Conservation (phyloP, 768 basidiomycete genomes). For the Imleria badia region DNA sequence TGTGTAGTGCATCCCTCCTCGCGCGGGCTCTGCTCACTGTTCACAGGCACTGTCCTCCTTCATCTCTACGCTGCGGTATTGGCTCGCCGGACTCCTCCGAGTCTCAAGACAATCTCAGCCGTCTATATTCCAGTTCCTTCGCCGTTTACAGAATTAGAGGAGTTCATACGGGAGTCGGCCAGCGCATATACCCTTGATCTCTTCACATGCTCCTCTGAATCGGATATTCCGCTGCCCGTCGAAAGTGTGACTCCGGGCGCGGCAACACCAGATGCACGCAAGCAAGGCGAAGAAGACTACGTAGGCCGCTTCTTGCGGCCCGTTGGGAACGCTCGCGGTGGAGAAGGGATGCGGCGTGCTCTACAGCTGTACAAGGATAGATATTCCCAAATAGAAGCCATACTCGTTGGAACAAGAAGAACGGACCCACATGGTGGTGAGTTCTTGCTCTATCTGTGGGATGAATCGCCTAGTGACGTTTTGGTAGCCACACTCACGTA, state of each 20-base stretch:
- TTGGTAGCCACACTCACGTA: slow-evolving; percentile 66
- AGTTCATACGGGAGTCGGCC: slow-evolving; percentile 70
- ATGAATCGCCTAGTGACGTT: neutral
- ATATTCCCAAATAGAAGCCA: slow-evolving; percentile 69
- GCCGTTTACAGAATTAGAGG: slow-evolving; percentile 81
- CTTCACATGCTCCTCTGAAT: slow-evolving; percentile 36
- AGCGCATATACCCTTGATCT: slow-evolving; percentile 74
- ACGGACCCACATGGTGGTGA: slow-evolving; percentile 93
- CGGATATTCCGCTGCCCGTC: slow-evolving; percentile 45
- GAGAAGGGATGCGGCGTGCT: slow-evolving; percentile 77
- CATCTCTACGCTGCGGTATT: slow-evolving; percentile 83
- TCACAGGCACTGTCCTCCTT: slow-evolving; percentile 87
- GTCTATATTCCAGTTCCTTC: slow-evolving; percentile 91
- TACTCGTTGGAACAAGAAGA: slow-evolving; percentile 86
- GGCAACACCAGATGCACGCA: slow-evolving; percentile 16
- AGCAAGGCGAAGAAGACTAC: slow-evolving; percentile 8
- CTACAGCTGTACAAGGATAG: slow-evolving; percentile 67
- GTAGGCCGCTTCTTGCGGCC: slow-evolving; percentile 30
- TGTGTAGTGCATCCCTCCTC: slow-evolving; percentile 38
- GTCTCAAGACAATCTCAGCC: slow-evolving; percentile 52
- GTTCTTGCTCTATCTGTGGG: slow-evolving; percentile 24
- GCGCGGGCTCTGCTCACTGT: neutral
- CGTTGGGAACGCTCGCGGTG: slow-evolving; percentile 55
- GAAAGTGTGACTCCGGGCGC: slow-evolving; percentile 47
- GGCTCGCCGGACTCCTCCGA: slow-evolving; percentile 40